These are phyloP conservation scores for Penicillium sp. DNA, from an alignment of 2,329 filamentous ascomycete species.

Conservation along the genomic window DNA sequence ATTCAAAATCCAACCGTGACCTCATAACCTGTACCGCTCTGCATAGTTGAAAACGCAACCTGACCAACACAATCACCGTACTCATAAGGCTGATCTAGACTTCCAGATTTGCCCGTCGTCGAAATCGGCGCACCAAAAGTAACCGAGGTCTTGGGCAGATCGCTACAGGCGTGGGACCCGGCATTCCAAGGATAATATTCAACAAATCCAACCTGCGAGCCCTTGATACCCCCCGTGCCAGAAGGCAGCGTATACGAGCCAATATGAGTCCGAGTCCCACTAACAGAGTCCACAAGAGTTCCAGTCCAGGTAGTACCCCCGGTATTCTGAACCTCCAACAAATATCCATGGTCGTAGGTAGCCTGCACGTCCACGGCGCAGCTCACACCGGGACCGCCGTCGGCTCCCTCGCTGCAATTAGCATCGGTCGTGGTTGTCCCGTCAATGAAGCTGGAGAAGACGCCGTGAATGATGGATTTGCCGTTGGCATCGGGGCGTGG, in stretches of 20 bases:
- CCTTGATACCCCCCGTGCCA: conserved; percentile 27
- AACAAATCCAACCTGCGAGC: conserved; percentile 33
- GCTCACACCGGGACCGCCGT: conserved; percentile 35
- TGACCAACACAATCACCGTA: conserved; percentile 36
- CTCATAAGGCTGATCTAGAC: conserved; percentile 29
- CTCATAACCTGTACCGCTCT: conserved; percentile 17
- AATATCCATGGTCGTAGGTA: conserved; percentile 27
- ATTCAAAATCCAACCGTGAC: conserved; percentile 28
- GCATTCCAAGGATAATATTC: conserved; percentile 36
- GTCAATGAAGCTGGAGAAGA: conserved; percentile 37
- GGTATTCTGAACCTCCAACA: conserved; percentile 30
- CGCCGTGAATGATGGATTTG: conserved; percentile 34
- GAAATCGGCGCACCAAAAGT: conserved; percentile 28
- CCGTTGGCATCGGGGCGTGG: conserved; percentile 22
- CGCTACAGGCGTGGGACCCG: conserved; percentile 19
- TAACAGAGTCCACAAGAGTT: conserved; percentile 31
- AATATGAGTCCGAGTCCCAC: conserved; percentile 28
- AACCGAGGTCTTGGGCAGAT: conserved; percentile 27
- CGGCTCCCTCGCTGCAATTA: conserved; percentile 35
- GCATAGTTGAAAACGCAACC: conserved; percentile 24
- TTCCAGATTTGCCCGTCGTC: conserved; percentile 14
- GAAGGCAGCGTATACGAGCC: conserved; percentile 33
- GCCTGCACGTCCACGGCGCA: conserved; percentile 30
- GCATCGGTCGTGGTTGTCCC: conserved; percentile 29
- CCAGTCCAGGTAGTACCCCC: conserved; percentile 34